Base-by-base conservation (phyloP, 768 basidiomycete genomes). In the Pulveroboletus sp. region DNA sequence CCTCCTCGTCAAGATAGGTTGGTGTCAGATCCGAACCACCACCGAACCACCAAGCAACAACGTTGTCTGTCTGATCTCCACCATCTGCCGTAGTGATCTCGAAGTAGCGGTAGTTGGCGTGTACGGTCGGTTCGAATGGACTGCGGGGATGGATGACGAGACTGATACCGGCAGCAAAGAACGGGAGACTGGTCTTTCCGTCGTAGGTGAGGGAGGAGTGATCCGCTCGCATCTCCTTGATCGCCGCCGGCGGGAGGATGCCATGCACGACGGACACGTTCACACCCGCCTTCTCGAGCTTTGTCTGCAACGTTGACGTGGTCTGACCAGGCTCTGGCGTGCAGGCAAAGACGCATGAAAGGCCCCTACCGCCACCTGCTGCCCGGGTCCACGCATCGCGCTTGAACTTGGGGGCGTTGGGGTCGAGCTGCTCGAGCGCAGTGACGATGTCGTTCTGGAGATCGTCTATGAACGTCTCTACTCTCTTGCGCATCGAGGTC, bases 31-130 rank as follows among this genome's bases (percentile, higher is more conserved):
- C 95, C 7, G 83, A 85, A 7, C 95, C 95, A 31, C 96, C 96
- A 17, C 96, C 95, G 63, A 98, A 99, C 96, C 95, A 99, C 93
- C 94, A 97, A 26, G 93, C 85, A 37, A 93, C 70, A 17, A 89
- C 70, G 56, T 79, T 77, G 8, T 78, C 76, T 24, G 71, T 63
- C 46, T 65, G 64, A 3, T 70, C 70, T 33, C 69, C 68, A 21
- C 62, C 64, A 4, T 56, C 55, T 1, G 58, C 59, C 73, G 71
- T 55, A 3, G 83, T 85, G 56, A 96, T 82, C 69, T 98, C 95
- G 63, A 99, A 99, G 70, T 97, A 98, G 47, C 96, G 89, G 61
- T 94, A 96, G 68, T 99, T 99, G 51, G 89, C 83, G 67, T 99
- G 95, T 6, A 92, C 85, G 18, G 95, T 97, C 8, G 96, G 93